These are phyloP conservation scores for Suillus paluster DNA, from an alignment of 768 basidiomycete genomes.

Conservation along the genomic window DNA sequence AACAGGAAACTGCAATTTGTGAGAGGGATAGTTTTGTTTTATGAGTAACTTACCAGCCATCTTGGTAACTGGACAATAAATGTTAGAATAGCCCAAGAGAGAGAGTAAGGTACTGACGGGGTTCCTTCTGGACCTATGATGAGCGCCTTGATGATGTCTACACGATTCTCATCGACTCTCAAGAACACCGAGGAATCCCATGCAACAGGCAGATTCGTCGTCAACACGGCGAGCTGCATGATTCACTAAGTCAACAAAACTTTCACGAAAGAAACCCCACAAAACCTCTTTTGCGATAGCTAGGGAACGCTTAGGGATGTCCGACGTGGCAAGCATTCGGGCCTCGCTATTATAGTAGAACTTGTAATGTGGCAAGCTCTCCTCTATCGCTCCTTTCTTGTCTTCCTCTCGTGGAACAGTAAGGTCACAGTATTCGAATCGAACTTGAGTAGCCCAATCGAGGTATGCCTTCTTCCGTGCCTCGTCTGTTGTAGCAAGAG, in stretches of 20 bases:
- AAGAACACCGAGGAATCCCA: conserved; percentile 96
- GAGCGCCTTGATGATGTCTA: conserved; percentile 90
- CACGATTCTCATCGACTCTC: conserved; percentile 88
- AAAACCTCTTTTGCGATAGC: conserved; percentile 95
- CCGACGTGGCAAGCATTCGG: conserved; percentile 80
- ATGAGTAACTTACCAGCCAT: conserved; percentile 73
- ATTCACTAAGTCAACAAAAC: conserved; percentile 16
- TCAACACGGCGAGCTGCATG: conserved; percentile 85
- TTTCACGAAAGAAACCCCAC: conserved; percentile 1
- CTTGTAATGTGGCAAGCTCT: conserved; percentile 74
- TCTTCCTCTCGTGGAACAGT: conserved; percentile 44
- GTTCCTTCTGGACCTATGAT: conserved; percentile 94
- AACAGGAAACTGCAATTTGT: conserved; percentile 62
- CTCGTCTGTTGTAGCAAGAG: conserved; percentile 65
- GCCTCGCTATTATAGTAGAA: conserved; percentile 84
- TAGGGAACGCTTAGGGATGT: conserved; percentile 88
- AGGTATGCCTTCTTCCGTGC: conserved; percentile 70
- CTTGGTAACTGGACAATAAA: conserved; percentile 65
- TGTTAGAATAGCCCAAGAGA: conserved; percentile 11
- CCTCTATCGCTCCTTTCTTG: conserved; percentile 29
- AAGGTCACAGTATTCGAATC: conserved; percentile 94
- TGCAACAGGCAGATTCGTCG: conserved; percentile 91
- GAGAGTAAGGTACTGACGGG: conserved; percentile 58
- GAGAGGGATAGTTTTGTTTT: not conserved
- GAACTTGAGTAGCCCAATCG: conserved; percentile 78